These are phyloP conservation scores for Fraxinus xanthoxyloides DNA, from an alignment of 305 asterid species.

Conservation along the genomic window DNA sequence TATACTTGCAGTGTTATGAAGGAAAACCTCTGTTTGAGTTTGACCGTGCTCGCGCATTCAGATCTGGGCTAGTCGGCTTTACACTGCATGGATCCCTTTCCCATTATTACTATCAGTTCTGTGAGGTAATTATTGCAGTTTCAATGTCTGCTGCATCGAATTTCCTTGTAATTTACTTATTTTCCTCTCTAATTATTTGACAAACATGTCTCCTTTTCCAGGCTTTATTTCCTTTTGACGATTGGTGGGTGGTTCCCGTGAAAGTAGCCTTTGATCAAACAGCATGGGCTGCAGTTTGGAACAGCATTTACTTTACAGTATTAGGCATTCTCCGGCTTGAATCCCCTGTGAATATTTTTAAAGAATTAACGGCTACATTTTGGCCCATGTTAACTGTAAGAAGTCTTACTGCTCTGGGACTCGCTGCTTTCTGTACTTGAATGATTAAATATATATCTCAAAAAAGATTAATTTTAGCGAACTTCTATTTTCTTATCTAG, in stretches of 20 bases:
- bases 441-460: not conserved
- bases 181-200: not conserved
- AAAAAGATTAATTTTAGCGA: not conserved
- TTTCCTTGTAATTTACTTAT: constrained; percentile 1
- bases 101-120: constrained; percentile 78
- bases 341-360: constrained; percentile 59
- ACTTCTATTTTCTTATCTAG: not conserved
- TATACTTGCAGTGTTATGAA: constrained; percentile 62
- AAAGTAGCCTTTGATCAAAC: constrained; percentile 91
- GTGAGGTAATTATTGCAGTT: constrained; percentile 55
- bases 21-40: constrained; percentile 83
- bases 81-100: constrained; percentile 87
- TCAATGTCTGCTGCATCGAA: not conserved
- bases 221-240: constrained; percentile 85
- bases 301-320: constrained; percentile 75
- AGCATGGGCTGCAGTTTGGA: constrained; percentile 86
- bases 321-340: constrained; percentile 76
- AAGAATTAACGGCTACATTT: constrained; percentile 77
- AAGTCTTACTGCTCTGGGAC: constrained; percentile 3
- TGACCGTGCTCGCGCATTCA: constrained; percentile 73
- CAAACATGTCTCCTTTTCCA: constrained; percentile 23
- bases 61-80: constrained; percentile 82
- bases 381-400: constrained; percentile 93
- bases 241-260: constrained; percentile 96
- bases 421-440: not conserved